Evolutionary conservation across 2,329 filamentous ascomycete species (phyloP), one percentile per base, ranked within the genome.

Genomic region (Blumeria graminis): DNA sequence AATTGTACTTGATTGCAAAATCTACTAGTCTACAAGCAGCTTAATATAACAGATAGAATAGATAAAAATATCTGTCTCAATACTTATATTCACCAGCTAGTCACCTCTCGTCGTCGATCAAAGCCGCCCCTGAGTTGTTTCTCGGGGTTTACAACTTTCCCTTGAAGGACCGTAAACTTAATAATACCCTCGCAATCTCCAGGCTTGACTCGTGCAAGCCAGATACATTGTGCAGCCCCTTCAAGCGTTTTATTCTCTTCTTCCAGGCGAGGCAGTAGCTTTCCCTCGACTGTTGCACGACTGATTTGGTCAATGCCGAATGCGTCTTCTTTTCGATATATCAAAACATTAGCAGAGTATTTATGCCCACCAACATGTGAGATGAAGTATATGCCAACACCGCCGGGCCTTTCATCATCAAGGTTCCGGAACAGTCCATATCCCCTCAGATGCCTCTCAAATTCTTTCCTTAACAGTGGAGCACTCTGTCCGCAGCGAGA

Each of bases 341-440:
- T 74, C 72, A 98, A 85, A 63, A 96, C 80, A 64, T 98, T 98
- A 33, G 92, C 92, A 51, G 82, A 81, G 70, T 94, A 96, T 71
- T 95, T 95, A 72, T 98, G 92, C 0, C 92, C 92, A 33, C 92
- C 92, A 2, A 95, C 88, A 66, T 98, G 92, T 62, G 81, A 90
- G 65, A 96, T 93, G 67, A 95, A 96, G 71, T 94, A 94, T 61
- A 98, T 86, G 0, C 87, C 90, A 6, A 95, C 90, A 11, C 92
- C 92, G 10, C 90, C 90, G 0, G 89, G 87, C 57, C 92, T 73
- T 68, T 88, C 81, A 67, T 98, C 92, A 65, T 93, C 80, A 51
- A 92, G 71, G 66, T 96, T 90, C 34, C 92, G 81, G 68, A 84
- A 89, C 18, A 98, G 71, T 0, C 88, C 89, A 11, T 94, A 72